These are phyloP conservation scores for Talaromyces ruber DNA, from an alignment of 495 filamentous ascomycete species.

Conservation along the genomic window DNA sequence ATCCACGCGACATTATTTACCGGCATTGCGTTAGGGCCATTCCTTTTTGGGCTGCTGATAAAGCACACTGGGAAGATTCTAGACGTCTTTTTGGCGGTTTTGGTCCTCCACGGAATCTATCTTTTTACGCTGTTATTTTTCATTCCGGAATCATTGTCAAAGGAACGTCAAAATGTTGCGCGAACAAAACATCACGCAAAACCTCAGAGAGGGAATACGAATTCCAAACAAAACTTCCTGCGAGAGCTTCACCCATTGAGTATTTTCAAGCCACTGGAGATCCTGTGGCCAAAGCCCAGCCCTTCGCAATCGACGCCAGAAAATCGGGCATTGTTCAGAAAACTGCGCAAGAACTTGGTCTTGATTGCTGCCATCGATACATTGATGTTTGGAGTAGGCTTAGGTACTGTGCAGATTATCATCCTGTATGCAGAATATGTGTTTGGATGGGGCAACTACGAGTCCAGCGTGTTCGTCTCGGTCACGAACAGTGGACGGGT, in stretches of 20 bases:
- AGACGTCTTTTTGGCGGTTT: slow-evolving; percentile 67
- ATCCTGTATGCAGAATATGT: slow-evolving; percentile 70
- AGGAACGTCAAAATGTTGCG: slow-evolving; percentile 56
- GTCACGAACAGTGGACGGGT: slow-evolving; percentile 69
- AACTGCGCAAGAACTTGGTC: slow-evolving; percentile 68
- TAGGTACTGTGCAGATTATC: slow-evolving; percentile 70
- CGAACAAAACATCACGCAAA: slow-evolving; percentile 50
- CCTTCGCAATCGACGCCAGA: slow-evolving; percentile 49
- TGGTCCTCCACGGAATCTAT: slow-evolving; percentile 64
- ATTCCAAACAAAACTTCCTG: slow-evolving; percentile 12
- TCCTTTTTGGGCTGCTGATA: slow-evolving; percentile 69
- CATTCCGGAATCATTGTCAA: slow-evolving; percentile 75
- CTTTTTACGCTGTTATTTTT: slow-evolving; percentile 57
- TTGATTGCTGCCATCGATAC: slow-evolving; percentile 73
- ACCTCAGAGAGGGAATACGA: slow-evolving; percentile 2
- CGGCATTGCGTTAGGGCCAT: slow-evolving; percentile 77
- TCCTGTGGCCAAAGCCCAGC: slow-evolving; percentile 66
- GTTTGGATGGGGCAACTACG: slow-evolving; percentile 74
- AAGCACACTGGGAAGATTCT: slow-evolving; percentile 58
- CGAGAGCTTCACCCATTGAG: slow-evolving; percentile 40
- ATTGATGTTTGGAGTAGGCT: slow-evolving; percentile 67
- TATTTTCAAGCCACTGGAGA: slow-evolving; percentile 63
- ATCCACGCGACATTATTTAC: slow-evolving; percentile 82
- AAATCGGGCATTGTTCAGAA: slow-evolving; percentile 48
- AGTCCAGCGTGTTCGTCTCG: slow-evolving; percentile 70